Percentiles rank a stretch among this genome's conserved stretches.
These are phyloP conservation scores for Macrocybe gigantea DNA, from an alignment of 768 basidiomycete species.

Conservation along the genomic window DNA sequence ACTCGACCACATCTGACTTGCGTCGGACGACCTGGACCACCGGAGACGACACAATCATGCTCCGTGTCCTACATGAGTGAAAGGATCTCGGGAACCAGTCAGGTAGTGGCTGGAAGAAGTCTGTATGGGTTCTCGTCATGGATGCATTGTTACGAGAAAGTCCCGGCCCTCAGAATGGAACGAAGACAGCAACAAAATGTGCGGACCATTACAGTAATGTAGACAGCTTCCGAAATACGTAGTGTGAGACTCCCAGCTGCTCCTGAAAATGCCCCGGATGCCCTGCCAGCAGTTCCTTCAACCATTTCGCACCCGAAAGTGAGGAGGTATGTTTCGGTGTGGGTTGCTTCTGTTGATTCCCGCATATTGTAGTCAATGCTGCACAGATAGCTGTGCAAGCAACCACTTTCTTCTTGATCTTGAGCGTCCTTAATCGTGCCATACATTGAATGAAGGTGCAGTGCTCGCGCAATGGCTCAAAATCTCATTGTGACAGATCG, in stretches of 20 bases:
- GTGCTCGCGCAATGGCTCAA: too few species aligned
- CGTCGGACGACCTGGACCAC: too few species aligned
- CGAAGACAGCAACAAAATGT: constrained; percentile 3
- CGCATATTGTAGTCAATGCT: too few species aligned
- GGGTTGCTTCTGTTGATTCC: too few species aligned
- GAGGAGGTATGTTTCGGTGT: not conserved
- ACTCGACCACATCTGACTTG: too few species aligned
- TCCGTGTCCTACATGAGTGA: not conserved
- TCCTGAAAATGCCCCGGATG: not conserved
- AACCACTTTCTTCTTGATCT: too few species aligned
- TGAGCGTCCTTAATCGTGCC: too few species aligned
- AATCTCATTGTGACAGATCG: too few species aligned
- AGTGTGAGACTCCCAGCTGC: not conserved
- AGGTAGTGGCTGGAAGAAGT: constrained; percentile 1
- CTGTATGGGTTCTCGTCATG: not conserved
- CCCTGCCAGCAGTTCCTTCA: not conserved
- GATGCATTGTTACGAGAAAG: not conserved
- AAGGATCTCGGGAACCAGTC: constrained; percentile 3
- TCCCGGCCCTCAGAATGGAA: not conserved
- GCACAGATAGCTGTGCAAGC: too few species aligned
- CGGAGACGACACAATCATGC: not conserved
- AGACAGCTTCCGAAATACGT: constrained; percentile 18
- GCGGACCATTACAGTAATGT: constrained; percentile 2
- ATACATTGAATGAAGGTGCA: too few species aligned
- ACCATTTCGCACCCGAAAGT: not conserved